phyloP scores from a whole-genome alignment of 805 yeast genomes.

The Pichia cabralensis region DNA sequence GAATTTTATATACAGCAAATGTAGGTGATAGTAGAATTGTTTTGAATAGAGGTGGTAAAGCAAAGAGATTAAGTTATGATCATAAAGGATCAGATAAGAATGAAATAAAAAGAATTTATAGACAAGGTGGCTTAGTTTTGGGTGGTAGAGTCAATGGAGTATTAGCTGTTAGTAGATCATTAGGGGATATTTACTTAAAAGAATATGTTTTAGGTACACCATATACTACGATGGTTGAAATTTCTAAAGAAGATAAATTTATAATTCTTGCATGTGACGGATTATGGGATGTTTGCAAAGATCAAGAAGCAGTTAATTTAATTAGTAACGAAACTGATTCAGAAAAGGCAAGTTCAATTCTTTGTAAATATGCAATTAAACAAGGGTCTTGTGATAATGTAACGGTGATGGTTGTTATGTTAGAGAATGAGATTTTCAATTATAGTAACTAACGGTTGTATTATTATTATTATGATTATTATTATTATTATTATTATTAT shows the following conservation, averaged over 20 bases:
- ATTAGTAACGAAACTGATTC: conserved; percentile 49
- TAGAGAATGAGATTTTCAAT: too few relatives aligned
- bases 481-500: too few relatives aligned
- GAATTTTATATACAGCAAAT: conserved; percentile 87
- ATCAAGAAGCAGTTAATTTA: conserved; percentile 71
- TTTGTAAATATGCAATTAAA: conserved; percentile 67
- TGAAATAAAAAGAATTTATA: conserved; percentile 67
- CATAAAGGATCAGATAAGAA: conserved; percentile 81
- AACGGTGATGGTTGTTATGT: conserved; percentile 92
- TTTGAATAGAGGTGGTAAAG: conserved; percentile 61
- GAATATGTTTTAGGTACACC: conserved; percentile 84
- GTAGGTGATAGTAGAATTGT: conserved; percentile 91
- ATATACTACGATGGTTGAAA: conserved; percentile 79
- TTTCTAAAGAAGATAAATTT: conserved; percentile 59
- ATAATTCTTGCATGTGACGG: conserved; percentile 94
- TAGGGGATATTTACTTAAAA: conserved; percentile 92
- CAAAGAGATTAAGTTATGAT: conserved; percentile 78
- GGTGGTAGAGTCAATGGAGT: conserved; percentile 93
- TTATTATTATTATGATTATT: too few relatives aligned
- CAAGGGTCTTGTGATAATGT: conserved; percentile 82
- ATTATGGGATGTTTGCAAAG: conserved; percentile 88
- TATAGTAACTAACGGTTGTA: too few relatives aligned
- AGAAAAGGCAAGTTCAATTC: conserved; percentile 51
- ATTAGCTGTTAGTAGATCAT: conserved; percentile 85
- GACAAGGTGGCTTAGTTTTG: conserved; percentile 79